A percentile compares a stretch with the other conserved stretches of the same genome.
Evolutionary conservation across 169 alveolate genomes (phyloP).

Genomic region (Cryptosporidium baileyi): DNA sequence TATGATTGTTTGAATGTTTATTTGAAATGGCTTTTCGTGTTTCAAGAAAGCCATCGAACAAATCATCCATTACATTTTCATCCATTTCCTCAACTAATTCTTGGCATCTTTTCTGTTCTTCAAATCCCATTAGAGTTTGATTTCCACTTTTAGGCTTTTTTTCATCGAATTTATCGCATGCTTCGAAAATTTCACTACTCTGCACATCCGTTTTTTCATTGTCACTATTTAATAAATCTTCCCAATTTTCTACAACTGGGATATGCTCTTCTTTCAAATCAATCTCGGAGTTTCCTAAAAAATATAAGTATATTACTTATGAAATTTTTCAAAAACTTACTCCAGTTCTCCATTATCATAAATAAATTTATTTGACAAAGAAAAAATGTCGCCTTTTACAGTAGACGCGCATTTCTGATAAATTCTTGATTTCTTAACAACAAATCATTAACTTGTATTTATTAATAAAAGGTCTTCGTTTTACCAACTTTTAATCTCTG

Average conservation of each 20-base stretch:
- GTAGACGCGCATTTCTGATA: conserved; percentile 32
- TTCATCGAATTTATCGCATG: no score
- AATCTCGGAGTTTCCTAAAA: neutral
- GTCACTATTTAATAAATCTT: conserved; percentile 57
- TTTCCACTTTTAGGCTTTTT: neutral
- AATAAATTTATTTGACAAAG: neutral
- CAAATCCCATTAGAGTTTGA: neutral
- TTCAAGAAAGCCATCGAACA: conserved; percentile 46
- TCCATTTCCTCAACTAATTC: conserved; percentile 63
- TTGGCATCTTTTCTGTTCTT: conserved; percentile 34
- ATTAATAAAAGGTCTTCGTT: no score
- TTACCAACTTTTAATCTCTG: no score
- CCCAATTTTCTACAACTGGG: conserved; percentile 69
- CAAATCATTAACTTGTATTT: no score
- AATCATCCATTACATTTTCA: conserved; percentile 62
- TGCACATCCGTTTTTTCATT: neutral
- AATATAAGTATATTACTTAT: neutral
- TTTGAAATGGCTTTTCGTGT: neutral
- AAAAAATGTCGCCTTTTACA: neutral
- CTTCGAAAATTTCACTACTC: neutral
- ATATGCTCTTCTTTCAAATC: neutral
- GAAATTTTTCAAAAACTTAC: neutral
- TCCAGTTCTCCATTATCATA: conserved; percentile 2
- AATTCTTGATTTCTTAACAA: no score
- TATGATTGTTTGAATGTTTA: neutral